Base-by-base conservation (phyloP, 2,329 filamentous ascomycete genomes). In the Aureobasidium musti region DNA sequence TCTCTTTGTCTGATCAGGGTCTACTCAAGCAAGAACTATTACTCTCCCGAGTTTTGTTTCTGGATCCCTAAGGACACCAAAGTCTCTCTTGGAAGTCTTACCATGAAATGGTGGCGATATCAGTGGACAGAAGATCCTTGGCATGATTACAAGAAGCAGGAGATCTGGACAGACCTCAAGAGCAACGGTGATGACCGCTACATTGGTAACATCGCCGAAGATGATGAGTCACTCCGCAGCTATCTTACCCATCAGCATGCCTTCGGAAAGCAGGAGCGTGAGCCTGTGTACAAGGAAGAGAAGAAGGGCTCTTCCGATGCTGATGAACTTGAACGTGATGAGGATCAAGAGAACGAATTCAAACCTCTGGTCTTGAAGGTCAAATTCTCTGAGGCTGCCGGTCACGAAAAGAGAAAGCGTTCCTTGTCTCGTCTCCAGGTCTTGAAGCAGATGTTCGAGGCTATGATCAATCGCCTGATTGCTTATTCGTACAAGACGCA, bases 371-470 rank as follows among this genome's bases (percentile, higher is more conserved):
- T 65, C 1, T 14, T 56, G 30, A 65, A 65, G n/a, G 39, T 65
- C 1, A 1, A 28, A 10, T 7, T 65, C 50, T 45, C 56, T 1
- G 21, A 35, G 21, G 33, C 14, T 2, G 14, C 33, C 8, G 19
- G 13, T 3, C 21, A 5, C 8, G 2, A 39, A 8, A n/a, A 56
- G 19, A 7, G 11, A 0, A 8, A 56, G 37, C 26, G 37, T 21
- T n/a, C 19, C 23, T 8, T 64, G 14, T 47, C 67, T 30, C 69
- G 74, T 13, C 69, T 78, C 11, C 75, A 77, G 47, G 75, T 78
- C 3, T 67, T 76, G 19, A 77, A 78, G 67, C 73, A 78, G 60
- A 75, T 78, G 69, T 79, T 78, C 63, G 73, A 76, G 47, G 73
- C 74, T 7, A 73, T 77, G 65, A 71, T 79, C 68, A 78, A 79